These are phyloP conservation scores for Talaromyces marneffei DNA, from an alignment of 2,329 filamentous ascomycete species.

Conservation along the genomic window DNA sequence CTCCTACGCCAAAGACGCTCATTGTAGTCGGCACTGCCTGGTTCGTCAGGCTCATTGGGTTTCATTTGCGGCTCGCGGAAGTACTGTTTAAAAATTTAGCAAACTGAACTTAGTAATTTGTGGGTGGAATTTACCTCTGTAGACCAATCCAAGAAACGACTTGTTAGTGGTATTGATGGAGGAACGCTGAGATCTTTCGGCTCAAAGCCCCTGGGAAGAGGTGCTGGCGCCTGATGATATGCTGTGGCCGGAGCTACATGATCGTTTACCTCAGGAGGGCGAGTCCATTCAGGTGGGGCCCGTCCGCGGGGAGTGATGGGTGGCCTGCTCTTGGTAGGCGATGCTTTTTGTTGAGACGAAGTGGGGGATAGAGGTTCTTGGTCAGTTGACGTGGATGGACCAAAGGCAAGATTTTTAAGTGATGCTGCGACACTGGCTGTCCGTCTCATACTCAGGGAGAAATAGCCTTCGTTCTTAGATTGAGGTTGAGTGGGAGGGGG, in stretches of 20 bases:
- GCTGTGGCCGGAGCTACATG: conserved; percentile 58
- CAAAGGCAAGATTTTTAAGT: conserved; percentile 56
- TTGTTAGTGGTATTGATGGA: conserved; percentile 68
- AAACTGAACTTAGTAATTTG: conserved; percentile 4
- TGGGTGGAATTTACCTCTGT: conserved; percentile 56
- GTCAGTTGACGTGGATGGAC: conserved; percentile 36
- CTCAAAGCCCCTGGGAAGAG: conserved; percentile 70
- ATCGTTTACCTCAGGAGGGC: conserved; percentile 72
- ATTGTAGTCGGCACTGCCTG: conserved; percentile 94
- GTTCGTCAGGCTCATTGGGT: conserved; percentile 88
- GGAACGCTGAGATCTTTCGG: conserved; percentile 54
- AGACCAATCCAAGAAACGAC: conserved; percentile 88
- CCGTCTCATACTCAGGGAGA: conserved; percentile 55
- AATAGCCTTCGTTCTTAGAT: conserved; percentile 55
- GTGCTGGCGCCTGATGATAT: conserved; percentile 71
- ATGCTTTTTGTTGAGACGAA: conserved; percentile 19
- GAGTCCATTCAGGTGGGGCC: conserved; percentile 52
- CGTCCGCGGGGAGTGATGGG: conserved; percentile 46
- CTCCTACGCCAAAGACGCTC: conserved; percentile 86
- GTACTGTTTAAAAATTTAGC: conserved; percentile 49
- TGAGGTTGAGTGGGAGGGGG: conserved; percentile 44
- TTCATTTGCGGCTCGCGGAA: conserved; percentile 99
- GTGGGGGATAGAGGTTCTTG: conserved; percentile 22
- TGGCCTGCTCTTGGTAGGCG: conserved; percentile 28
- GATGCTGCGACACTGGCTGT: conserved; percentile 62